Percentiles rank a stretch among this genome's conserved stretches.
phyloP scores from a whole-genome alignment of 176 grass and related monocot genomes.

The Triticum timopheevii region DNA sequence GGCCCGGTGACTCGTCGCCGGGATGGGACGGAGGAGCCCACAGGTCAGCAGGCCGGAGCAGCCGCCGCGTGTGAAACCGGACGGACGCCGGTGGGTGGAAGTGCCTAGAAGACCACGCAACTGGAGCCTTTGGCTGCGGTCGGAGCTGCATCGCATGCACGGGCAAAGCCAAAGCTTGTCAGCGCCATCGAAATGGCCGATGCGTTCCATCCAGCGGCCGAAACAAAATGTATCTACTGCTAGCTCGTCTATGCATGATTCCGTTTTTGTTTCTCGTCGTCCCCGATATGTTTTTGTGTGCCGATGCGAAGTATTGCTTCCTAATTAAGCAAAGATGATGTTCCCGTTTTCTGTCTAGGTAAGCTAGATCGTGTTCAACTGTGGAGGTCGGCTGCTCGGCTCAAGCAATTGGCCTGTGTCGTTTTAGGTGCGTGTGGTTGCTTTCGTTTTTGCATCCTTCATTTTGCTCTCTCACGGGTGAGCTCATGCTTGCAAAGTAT shows the following conservation, averaged over 20 bases:
- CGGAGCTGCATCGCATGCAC: neutral
- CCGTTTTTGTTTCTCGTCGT: neutral
- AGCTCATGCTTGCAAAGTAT: neutral
- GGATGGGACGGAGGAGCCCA: neutral
- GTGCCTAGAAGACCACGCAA: constrained; percentile 22
- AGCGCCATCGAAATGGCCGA: neutral
- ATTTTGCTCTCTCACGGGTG: neutral
- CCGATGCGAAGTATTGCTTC: constrained; percentile 1
- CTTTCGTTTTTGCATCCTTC: neutral
- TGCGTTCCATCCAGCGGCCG: neutral
- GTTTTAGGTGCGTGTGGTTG: neutral
- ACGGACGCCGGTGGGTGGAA: neutral
- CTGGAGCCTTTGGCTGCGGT: neutral
- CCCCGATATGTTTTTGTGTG: neutral
- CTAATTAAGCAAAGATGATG: neutral
- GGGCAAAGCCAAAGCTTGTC: neutral
- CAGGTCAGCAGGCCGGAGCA: neutral
- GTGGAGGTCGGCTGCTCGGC: neutral
- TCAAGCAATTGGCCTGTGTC: neutral
- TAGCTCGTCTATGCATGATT: neutral
- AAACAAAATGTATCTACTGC: neutral
- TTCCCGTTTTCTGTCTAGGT: neutral
- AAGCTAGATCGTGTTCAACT: neutral
- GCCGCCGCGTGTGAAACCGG: neutral
- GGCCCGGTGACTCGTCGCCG: neutral